A percentile compares a stretch with the other conserved stretches of the same genome.
These are phyloP conservation scores for Lagerstroemia speciosa DNA, from an alignment of 345 rosid species.

Conservation along the genomic window DNA sequence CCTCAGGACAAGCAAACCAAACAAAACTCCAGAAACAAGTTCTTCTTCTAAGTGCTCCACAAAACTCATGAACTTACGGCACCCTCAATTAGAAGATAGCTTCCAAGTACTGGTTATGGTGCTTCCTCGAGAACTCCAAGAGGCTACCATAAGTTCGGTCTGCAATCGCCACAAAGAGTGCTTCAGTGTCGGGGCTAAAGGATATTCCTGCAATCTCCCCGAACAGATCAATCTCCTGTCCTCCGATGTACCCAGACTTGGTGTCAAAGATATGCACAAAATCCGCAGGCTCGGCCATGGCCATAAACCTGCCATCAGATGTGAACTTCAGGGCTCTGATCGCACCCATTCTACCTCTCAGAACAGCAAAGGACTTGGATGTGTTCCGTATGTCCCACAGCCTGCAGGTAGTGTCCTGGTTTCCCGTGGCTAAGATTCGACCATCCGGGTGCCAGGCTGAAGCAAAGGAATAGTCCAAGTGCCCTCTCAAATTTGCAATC, in stretches of 20 bases:
- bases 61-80: too few relatives aligned
- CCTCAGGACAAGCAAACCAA: too few relatives aligned
- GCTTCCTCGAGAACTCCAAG: conserved; percentile 63
- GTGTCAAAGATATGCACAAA: conserved; percentile 73
- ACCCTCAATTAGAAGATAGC: conserved; percentile 42
- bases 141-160: conserved; percentile 85
- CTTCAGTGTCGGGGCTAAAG: conserved; percentile 81
- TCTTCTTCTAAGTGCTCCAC: too few relatives aligned
- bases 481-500: conserved; percentile 49
- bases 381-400: conserved; percentile 85
- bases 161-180: conserved; percentile 67
- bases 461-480: conserved; percentile 79
- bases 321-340: conserved; percentile 80
- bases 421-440: conserved; percentile 70
- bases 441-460: conserved; percentile 97
- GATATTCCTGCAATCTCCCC: conserved; percentile 91
- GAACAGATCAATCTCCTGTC: conserved; percentile 86
- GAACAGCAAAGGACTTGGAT: conserved; percentile 47
- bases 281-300: conserved; percentile 92
- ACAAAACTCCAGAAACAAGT: too few relatives aligned
- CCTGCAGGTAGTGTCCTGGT: conserved; percentile 90
- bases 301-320: conserved; percentile 69
- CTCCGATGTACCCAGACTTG: conserved; percentile 39
- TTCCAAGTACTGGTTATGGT: conserved; percentile 33
- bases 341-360: conserved; percentile 92